These are phyloP conservation scores for Vitis riparia DNA, from an alignment of 164 flowering plant species.

Conservation along the genomic window DNA sequence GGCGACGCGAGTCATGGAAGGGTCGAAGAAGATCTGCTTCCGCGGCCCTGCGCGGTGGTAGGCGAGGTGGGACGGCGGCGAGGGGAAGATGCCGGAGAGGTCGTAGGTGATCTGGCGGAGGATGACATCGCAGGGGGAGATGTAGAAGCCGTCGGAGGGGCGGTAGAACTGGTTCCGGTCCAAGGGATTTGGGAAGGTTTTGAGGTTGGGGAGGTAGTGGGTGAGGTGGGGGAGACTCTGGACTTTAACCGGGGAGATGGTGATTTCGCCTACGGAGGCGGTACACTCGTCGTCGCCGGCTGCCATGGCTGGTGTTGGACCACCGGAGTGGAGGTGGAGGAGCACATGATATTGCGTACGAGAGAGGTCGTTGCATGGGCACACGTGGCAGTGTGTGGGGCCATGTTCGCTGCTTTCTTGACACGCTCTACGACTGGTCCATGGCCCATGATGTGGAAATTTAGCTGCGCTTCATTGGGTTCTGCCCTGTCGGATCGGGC, in stretches of 20 bases:
- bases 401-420: too few species aligned
- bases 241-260: constrained; percentile 18
- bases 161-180: constrained; percentile 52
- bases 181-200: constrained; percentile 47
- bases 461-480: too few species aligned
- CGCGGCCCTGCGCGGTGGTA: constrained; percentile 86
- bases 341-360: too few species aligned
- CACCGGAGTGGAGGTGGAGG: too few species aligned
- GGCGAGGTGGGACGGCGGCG: constrained; percentile 23
- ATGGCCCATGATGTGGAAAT: too few species aligned
- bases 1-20: constrained; percentile 43
- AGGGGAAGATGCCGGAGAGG: constrained; percentile 23
- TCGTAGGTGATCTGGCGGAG: constrained; percentile 45
- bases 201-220: constrained; percentile 43
- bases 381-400: too few species aligned
- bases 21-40: constrained; percentile 46
- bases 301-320: too few species aligned
- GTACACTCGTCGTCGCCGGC: too few species aligned
- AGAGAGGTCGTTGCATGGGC: too few species aligned
- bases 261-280: background rate
- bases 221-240: constrained; percentile 51
- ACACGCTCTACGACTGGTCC: too few species aligned
- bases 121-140: constrained; percentile 40
- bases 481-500: too few species aligned
- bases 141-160: constrained; percentile 49